Percentiles rank a stretch among this genome's conserved stretches.
Conservation (phyloP, 2,329 filamentous ascomycete species). For the Endocalyx cinctus region DNA sequence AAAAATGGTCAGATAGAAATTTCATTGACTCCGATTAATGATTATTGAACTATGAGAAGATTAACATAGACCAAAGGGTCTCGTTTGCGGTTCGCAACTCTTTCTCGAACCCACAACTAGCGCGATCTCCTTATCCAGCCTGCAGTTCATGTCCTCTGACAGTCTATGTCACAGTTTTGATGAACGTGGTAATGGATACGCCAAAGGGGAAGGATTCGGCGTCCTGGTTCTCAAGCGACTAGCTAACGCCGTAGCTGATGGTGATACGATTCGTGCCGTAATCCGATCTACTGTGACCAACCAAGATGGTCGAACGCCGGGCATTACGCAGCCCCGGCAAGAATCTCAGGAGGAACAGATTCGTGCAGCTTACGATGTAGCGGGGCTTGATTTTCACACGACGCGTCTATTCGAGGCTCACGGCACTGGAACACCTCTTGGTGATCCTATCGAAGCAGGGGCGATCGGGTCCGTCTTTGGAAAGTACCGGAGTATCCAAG, state of each 20-base stretch:
- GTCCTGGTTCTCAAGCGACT: conserved; percentile 45
- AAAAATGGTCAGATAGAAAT: not conserved
- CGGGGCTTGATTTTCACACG: no score
- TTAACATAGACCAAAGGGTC: not conserved
- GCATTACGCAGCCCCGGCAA: no score
- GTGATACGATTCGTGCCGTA: conserved; percentile 29
- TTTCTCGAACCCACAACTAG: conserved; percentile 7
- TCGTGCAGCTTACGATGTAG: no score
- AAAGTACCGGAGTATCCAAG: no score
- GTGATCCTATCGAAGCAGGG: no score
- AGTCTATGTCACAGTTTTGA: conserved; percentile 8
- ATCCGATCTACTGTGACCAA: conserved; percentile 21
- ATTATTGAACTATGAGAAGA: no score
- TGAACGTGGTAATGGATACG: conserved; percentile 18
- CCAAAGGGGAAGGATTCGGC: conserved; percentile 46
- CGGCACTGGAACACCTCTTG: no score
- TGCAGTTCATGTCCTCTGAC: conserved; percentile 32
- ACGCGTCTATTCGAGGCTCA: no score
- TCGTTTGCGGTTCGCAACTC: conserved; percentile 7
- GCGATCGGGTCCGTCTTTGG: no score
- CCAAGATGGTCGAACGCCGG: conserved; percentile 16
- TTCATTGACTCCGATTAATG: not conserved
- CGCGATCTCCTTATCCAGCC: conserved; percentile 5
- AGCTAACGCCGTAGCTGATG: conserved; percentile 35
- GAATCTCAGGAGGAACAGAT: no score